Evolutionary conservation across 2,329 filamentous ascomycete species (phyloP), one percentile per base, ranked within the genome.

Genomic region (Tolypocladium album): DNA sequence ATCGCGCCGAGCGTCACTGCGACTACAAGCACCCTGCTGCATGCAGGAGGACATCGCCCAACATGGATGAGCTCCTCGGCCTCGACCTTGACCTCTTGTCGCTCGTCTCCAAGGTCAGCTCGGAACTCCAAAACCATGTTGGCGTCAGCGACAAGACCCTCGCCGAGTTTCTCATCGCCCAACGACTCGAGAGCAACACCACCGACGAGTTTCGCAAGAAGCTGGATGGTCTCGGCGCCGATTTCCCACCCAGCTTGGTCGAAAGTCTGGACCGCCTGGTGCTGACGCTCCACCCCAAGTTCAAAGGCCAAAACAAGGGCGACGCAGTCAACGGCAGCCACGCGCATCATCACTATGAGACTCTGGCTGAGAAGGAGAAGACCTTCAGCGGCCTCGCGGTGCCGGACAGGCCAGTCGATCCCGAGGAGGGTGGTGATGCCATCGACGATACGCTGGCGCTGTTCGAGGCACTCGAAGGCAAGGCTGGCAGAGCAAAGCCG

Each of bases 391-490:
- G 92, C 0, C 81, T 99, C 57, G 84, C 92, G 9, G 82, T 99
- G 55, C 91, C 93, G 1, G 93, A 99, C 73, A 88, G 87, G 70
- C 82, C 86, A 39, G 70, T 70, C 0, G 66, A 66, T 6, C 64
- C 72, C 34, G 70, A 74, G 36, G 67, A 67, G 11, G 70, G 72
- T 55, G 77, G 76, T 1, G 88, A 90, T 70, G 89, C 85, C 24
- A 88, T 97, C 69, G 94, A 97, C 69, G 92, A 99, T 73, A 96
- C 94, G 0, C 85, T 99, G 67, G 92, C 92, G 0, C 82, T 96
- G 68, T 74, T 99, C n/a, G 94, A 97, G 72, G 88, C 87, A 0
- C 76, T 97, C 45, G 92, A 92, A 63, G 82, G 84, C 9, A 91
- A 88, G 68, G 77, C 79, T 17, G 79, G 76, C 66, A 78, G 78